Evolutionary conservation across 805 yeast species (phyloP), one percentile per base, ranked within the genome.

Genomic region (Hanseniaspora nectarophila): DNA sequence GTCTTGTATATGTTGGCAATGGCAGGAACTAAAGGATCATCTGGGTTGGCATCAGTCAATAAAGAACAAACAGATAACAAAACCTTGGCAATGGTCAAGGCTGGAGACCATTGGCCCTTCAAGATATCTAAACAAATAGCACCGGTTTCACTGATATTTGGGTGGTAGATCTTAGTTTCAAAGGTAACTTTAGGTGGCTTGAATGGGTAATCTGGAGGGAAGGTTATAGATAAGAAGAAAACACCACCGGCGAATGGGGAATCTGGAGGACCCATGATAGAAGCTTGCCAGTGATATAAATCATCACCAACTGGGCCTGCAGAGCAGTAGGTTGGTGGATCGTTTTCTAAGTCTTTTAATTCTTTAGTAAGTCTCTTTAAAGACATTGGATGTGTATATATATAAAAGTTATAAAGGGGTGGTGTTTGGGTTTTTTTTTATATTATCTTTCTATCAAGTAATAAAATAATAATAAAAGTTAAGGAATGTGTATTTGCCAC

Each of bases 251-350:
- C 76, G 61, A 79, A 80, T 56, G 85, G 92, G 45, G 96, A 85
- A 71, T 92, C 97, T 60, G 95, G 78, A 48, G 98, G 98, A 46
- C 98, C 98, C 94, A 92, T 87, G 67, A 92, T 92, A 42, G 97
- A 89, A 39, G 97, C 98, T 73, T 92, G 97, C 98, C 98, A 92
- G 74, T 90, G 97, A 73, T 84, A 92, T 65, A 90, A 74, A 69
- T 90, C 98, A 62, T 92, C 97, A 45, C 97, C 97, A 43, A 87
- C 92, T 61, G 98, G 98, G 39, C 98, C 98, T 10, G 98, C 98
- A 23, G 97, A 88, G 72, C 97, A 92, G 43, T 96, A 89, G 57
- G 97, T 85, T 62, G 97, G 97, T 58, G 98, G 98, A 68, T 90
- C 98, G 76, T 95, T 83, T 68, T 96, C 96, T 66, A 90, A 77